Conservation (phyloP, 306 rosid species). For the Ochetophila trinervis region DNA sequence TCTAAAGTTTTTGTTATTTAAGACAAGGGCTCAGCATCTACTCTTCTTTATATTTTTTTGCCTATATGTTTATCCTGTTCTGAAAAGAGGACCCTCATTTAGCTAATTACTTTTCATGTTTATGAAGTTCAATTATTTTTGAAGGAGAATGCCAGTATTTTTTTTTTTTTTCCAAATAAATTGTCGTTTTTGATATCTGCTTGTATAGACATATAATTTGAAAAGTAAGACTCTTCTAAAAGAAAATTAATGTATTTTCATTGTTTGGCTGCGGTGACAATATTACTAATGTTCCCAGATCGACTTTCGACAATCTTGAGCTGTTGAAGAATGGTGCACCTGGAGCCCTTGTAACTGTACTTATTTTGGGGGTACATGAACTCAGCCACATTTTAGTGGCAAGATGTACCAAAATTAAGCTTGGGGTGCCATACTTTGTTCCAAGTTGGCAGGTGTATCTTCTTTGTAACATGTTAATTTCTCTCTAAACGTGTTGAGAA, state of each 20-base stretch:
- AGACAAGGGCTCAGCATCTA: neutral
- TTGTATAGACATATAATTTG: slow-evolving; percentile 8
- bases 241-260: slow-evolving; percentile 9
- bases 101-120: slow-evolving; percentile 6
- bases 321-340: slow-evolving; percentile 85
- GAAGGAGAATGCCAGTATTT: slow-evolving; percentile 15
- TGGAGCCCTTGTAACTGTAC: slow-evolving; percentile 82
- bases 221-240: neutral
- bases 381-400: slow-evolving; percentile 74
- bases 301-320: slow-evolving; percentile 82
- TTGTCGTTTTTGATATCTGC: neutral
- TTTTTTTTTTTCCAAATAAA: slow-evolving; percentile 4
- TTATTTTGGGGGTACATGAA: slow-evolving; percentile 77
- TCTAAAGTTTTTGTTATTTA: no score
- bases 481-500: neutral
- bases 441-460: slow-evolving; percentile 97
- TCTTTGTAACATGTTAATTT: slow-evolving; percentile 10
- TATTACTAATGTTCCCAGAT: slow-evolving; percentile 53
- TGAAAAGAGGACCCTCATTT: slow-evolving; percentile 1
- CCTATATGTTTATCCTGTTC: slow-evolving; percentile 14
- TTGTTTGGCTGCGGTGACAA: slow-evolving; percentile 33
- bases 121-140: slow-evolving; percentile 18
- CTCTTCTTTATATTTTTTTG: neutral
- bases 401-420: slow-evolving; percentile 55
- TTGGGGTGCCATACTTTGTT: slow-evolving; percentile 87